Evolutionary conservation across 768 basidiomycete species (phyloP).

Genomic region (Boletellus emodensis): DNA sequence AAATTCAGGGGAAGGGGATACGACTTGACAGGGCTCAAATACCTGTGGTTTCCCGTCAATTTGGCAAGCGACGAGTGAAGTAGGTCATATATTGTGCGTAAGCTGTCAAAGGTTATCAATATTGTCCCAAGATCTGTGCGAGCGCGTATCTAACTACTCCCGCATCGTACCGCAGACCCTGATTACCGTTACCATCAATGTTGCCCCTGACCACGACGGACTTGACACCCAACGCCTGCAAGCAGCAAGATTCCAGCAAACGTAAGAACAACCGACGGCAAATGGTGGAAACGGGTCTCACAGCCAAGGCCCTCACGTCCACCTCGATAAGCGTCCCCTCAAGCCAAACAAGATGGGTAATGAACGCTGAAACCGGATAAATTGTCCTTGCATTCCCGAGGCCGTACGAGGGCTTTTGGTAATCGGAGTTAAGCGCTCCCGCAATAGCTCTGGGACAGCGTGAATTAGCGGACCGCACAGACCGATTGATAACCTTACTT

Average conservation of each 20-base stretch:
- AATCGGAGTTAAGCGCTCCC: constrained; percentile 61
- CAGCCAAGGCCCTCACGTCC: constrained; percentile 57
- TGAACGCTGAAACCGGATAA: constrained; percentile 74
- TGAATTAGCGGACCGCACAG: constrained; percentile 3
- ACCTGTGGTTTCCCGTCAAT: too few relatives aligned
- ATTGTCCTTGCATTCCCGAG: constrained; percentile 56
- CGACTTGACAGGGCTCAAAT: too few relatives aligned
- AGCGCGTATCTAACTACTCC: constrained; percentile 43
- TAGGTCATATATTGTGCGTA: too few relatives aligned
- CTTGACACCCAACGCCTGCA: constrained; percentile 55
- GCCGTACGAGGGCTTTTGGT: constrained; percentile 48
- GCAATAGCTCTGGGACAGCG: constrained; percentile 53
- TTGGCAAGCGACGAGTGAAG: too few relatives aligned
- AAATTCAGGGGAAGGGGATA: too few relatives aligned
- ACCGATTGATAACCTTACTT: constrained; percentile 37
- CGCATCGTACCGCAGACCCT: constrained; percentile 42
- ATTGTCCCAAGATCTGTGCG: constrained; percentile 24
- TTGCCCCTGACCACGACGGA: constrained; percentile 46
- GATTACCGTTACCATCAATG: constrained; percentile 17
- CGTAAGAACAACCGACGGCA: not conserved
- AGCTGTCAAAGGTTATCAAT: not conserved
- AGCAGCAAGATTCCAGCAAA: not conserved
- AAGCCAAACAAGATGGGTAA: constrained; percentile 83
- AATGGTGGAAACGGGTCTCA: constrained; percentile 33
- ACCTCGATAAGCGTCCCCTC: constrained; percentile 59